Base-by-base conservation (phyloP, 345 rosid species). In the Salix purpurea region DNA sequence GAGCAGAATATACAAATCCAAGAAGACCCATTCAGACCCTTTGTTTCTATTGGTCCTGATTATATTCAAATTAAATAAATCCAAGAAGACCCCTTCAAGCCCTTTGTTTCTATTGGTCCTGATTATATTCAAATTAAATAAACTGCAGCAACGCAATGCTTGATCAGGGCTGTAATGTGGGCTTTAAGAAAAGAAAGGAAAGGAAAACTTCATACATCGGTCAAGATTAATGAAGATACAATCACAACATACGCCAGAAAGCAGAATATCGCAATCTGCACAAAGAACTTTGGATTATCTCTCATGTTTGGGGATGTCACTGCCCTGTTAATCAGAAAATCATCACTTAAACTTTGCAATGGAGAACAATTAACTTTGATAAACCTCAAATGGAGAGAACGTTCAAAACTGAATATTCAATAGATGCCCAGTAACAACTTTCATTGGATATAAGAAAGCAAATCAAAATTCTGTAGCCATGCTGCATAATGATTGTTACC, bases 251-350 rank as follows among this genome's bases (percentile, higher is more conserved):
- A 96, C 1, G 97, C 99, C 75, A 96, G 88, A 74, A 94, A 94
- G 82, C 92, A 77, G 89, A 94, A 96, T 70, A 94, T 76, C 69
- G 93, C 98, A 78, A 94, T 89, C 79, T 96, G 99, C 74, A 92
- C 79, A 73, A 92, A 87, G 74, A 94, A 86, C 85, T 91, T 92
- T 37, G 98, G 99, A 82, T 94, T 96, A 84, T 94, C 99, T 82
- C 98, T 90, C 98, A 96, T 89, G 90, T 96, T 96, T 46, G 99
- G 99, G 23, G 98, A 93, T 42, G 99, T 89, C 71, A 96, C 99
- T 24, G 99, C 91, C 92, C 98, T 96, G 92, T 77, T 80, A 81
- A 76, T 34, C 77, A 76, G 4, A 65, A 32, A 76, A 32, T 79
- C 28, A 50, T 60, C 67, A 7, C 65, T 16, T 24, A 65, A 18